Evolutionary conservation across 768 basidiomycete species (phyloP).

Genomic region (Cystobasidium onofrii): DNA sequence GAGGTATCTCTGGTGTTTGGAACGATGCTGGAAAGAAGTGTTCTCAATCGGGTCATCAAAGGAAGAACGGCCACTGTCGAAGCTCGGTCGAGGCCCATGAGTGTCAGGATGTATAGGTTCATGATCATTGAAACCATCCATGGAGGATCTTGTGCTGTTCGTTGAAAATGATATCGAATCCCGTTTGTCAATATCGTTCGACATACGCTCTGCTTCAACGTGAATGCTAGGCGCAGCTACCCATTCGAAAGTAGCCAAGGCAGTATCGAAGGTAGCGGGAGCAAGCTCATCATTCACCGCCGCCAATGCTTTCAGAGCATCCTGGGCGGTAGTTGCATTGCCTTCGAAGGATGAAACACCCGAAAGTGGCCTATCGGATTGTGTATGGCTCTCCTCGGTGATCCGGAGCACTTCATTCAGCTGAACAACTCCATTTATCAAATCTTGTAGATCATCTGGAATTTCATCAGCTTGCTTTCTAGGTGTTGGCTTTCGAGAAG

Average conservation of each 20-base stretch:
- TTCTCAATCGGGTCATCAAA: slow-evolving; percentile 11
- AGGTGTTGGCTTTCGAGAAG: background rate
- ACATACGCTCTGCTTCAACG: background rate
- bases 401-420: background rate
- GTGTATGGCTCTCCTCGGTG: background rate
- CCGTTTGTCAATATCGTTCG: background rate
- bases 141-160: background rate
- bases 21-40: background rate
- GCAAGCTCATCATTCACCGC: background rate
- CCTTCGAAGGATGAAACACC: slow-evolving; percentile 30
- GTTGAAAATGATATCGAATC: background rate
- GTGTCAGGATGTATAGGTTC: background rate
- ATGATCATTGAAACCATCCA: background rate
- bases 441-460: slow-evolving; percentile 28
- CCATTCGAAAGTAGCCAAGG: background rate
- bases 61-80: slow-evolving; percentile 18
- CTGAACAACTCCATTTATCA: slow-evolving; percentile 13
- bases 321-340: slow-evolving; percentile 20
- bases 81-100: background rate
- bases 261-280: background rate
- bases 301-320: background rate
- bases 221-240: slow-evolving; percentile 2
- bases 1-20: background rate
- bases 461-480: background rate
- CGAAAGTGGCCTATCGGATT: background rate